Evolutionary conservation across 495 filamentous ascomycete genomes (phyloP).

Genomic region (Penicillium lagena): DNA sequence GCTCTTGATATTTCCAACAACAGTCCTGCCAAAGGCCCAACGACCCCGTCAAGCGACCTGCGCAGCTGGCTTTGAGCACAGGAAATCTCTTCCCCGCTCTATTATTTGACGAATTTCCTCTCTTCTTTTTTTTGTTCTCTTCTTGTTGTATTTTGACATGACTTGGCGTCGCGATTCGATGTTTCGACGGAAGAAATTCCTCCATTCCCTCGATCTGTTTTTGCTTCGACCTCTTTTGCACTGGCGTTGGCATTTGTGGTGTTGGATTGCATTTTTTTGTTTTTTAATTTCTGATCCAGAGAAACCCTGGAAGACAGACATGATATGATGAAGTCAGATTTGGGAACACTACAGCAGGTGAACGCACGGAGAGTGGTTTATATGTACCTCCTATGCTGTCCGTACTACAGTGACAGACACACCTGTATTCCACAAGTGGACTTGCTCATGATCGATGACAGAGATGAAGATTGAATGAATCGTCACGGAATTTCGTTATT

Average conservation of each 20-base stretch:
- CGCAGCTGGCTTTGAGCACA: conserved; percentile 33
- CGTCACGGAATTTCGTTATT: conserved; percentile 1
- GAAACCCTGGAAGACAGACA: conserved; percentile 21
- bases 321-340: conserved; percentile 34
- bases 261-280: conserved; percentile 24
- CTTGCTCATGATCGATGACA: conserved; percentile 21
- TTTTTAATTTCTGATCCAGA: conserved; percentile 21
- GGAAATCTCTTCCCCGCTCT: background rate
- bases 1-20: conserved; percentile 26
- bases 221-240: conserved; percentile 12
- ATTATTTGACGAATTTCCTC: conserved; percentile 14
- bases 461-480: conserved; percentile 23
- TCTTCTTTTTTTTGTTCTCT: conserved; percentile 11
- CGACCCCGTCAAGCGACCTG: conserved; percentile 23
- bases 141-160: conserved; percentile 16
- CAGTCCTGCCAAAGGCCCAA: conserved; percentile 9
- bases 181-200: no score
- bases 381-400: no score
- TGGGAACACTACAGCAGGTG: background rate
- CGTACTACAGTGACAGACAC: conserved; percentile 4
- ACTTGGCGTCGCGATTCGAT: conserved; percentile 14
- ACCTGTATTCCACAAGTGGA: conserved; percentile 10
- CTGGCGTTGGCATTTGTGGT: conserved; percentile 32
- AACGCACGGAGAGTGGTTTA: no score
- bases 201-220: background rate